A percentile compares a stretch with the other conserved stretches of the same genome.
Evolutionary conservation across 2,329 filamentous ascomycete species (phyloP).

Genomic region (Fusarium sp.): DNA sequence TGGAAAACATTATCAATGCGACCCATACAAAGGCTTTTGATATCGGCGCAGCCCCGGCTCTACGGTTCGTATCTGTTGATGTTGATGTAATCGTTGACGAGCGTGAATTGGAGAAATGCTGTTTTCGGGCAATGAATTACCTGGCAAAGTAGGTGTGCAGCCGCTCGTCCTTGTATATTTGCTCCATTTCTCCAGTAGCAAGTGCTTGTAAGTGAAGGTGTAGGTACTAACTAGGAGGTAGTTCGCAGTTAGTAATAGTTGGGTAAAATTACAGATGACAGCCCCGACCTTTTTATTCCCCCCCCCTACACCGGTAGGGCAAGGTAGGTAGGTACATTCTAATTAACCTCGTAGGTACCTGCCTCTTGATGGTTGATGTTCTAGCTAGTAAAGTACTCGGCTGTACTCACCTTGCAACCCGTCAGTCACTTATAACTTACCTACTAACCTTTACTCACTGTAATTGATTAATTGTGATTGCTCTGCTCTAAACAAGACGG

Average conservation of each 20-base stretch:
- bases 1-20: constrained; percentile 28
- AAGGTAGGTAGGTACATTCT: background rate
- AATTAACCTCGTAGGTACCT: constrained; percentile 27
- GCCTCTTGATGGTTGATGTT: constrained; percentile 1
- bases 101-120: background rate
- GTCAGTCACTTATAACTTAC: background rate
- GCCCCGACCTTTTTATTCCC: background rate
- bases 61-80: constrained; percentile 17
- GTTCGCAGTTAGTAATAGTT: background rate
- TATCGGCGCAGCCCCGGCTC: constrained; percentile 22
- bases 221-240: background rate
- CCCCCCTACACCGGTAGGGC: background rate
- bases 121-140: background rate
- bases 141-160: background rate
- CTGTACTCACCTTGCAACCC: constrained; percentile 1
- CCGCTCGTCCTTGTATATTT: constrained; percentile 18
- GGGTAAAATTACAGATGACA: background rate
- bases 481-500: background rate
- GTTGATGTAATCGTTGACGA: constrained; percentile 2
- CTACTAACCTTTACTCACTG: background rate
- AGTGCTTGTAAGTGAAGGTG: constrained; percentile 23
- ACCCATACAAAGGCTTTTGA: constrained; percentile 22
- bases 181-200: constrained; percentile 29
- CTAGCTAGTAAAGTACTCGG: constrained; percentile 27
- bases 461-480: constrained; percentile 17